Evolutionary conservation across 306 rosid genomes (phyloP).

Genomic region (Trifolium repens): DNA sequence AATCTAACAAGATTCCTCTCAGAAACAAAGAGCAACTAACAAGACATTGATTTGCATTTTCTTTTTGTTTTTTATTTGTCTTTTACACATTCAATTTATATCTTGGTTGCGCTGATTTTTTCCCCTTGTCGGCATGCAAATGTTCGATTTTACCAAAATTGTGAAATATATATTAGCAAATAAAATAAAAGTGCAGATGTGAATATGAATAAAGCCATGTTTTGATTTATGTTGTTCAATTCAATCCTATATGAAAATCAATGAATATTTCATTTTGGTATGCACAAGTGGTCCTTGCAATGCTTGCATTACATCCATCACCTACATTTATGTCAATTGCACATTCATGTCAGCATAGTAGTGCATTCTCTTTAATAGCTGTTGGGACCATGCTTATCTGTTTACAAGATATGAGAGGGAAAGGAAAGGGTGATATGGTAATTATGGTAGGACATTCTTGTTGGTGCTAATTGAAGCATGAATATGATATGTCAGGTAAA

Average conservation of each 20-base stretch:
- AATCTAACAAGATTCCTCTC: slow-evolving; percentile 54
- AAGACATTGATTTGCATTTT: slow-evolving; percentile 53
- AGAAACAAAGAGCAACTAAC: slow-evolving; percentile 70
- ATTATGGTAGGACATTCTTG: slow-evolving; percentile 1
- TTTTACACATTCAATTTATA: slow-evolving; percentile 37
- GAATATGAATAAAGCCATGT: slow-evolving; percentile 31
- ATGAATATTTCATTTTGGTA: neutral
- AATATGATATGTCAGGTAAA: neutral
- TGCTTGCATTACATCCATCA: neutral
- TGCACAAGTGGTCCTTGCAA: neutral
- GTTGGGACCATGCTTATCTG: neutral
- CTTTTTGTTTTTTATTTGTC: neutral
- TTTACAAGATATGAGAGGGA: neutral
- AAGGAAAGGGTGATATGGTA: neutral
- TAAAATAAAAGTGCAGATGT: slow-evolving; percentile 19
- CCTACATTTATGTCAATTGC: neutral
- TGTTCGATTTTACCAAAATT: slow-evolving; percentile 34
- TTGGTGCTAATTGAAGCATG: neutral
- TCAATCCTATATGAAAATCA: neutral
- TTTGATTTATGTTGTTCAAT: neutral
- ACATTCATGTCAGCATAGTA: neutral
- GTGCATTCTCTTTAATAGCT: neutral
- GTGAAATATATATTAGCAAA: slow-evolving; percentile 27
- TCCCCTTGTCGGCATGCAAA: slow-evolving; percentile 25
- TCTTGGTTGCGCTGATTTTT: slow-evolving; percentile 36